Percentiles rank a stretch among this genome's conserved stretches.
Conservation (phyloP, 371 early-diverging fungal genomes). For the Mucor irregularis region DNA sequence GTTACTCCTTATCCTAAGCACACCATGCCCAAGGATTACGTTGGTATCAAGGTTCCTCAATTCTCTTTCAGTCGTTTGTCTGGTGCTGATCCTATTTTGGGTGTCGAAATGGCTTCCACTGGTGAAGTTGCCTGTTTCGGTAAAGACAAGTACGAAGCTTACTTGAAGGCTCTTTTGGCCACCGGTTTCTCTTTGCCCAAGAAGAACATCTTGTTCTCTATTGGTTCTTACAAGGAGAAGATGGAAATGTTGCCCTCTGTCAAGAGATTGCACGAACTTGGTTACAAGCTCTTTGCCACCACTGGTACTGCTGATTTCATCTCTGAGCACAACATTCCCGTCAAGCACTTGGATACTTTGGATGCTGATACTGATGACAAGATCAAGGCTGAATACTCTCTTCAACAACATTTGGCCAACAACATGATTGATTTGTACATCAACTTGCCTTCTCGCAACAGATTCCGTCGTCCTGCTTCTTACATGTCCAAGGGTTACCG, state of each 20-base stretch:
- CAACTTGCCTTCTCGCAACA: conserved; percentile 95
- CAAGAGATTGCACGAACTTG: conserved; percentile 75
- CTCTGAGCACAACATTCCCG: conserved; percentile 87
- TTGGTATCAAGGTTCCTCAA: conserved; percentile 95
- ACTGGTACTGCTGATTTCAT: conserved; percentile 95
- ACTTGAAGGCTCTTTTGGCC: conserved; percentile 87
- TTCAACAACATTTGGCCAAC: conserved; percentile 92
- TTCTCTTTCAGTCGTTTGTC: conserved; percentile 92
- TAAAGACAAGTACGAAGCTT: conserved; percentile 94
- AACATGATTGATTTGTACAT: conserved; percentile 97
- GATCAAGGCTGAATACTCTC: conserved; percentile 86
- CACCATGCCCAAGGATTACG: conserved; percentile 62
- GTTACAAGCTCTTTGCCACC: conserved; percentile 91
- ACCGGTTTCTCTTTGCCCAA: conserved; percentile 89
- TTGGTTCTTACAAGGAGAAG: conserved; percentile 96
- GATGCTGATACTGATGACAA: conserved; percentile 53
- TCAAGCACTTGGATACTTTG: conserved; percentile 84
- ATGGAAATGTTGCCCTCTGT: conserved; percentile 88
- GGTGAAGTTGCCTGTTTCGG: conserved; percentile 98
- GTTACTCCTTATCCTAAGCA: conserved; percentile 71
- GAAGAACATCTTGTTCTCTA: conserved; percentile 90
- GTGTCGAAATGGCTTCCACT: conserved; percentile 98
- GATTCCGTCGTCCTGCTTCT: conserved; percentile 92
- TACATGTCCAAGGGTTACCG: conserved; percentile 95
- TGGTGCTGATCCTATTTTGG: conserved; percentile 95